Evolutionary conservation across 1,284 basidiomycete species (phyloP).

Genomic region (Naganishia sp.): DNA sequence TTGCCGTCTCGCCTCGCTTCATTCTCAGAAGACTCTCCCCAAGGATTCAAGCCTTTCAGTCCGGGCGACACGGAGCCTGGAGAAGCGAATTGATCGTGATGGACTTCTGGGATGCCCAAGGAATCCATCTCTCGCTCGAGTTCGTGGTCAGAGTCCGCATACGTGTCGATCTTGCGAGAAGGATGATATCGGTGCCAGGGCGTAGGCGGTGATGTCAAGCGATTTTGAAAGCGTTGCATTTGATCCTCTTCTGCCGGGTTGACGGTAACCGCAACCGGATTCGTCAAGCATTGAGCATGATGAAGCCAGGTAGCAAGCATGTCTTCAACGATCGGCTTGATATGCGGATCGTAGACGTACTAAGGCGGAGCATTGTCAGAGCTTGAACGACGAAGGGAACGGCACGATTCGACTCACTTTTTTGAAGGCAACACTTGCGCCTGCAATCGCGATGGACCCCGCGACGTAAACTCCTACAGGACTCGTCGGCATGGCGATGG

Average conservation of each 20-base stretch:
- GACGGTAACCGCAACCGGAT: constrained; percentile 7
- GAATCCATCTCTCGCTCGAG: constrained; percentile 13
- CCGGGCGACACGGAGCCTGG: background rate
- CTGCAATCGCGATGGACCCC: constrained; percentile 18
- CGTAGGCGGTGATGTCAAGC: background rate
- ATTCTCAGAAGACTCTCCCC: constrained; percentile 6
- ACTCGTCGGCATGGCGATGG: constrained; percentile 8
- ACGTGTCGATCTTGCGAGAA: background rate
- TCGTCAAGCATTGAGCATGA: constrained; percentile 14
- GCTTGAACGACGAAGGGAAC: background rate
- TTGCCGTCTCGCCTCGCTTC: background rate
- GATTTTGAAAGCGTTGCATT: background rate
- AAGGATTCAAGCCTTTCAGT: background rate
- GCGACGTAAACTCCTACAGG: constrained; percentile 11
- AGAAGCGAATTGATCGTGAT: constrained; percentile 3
- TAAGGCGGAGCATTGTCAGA: background rate
- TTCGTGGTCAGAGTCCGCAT: background rate
- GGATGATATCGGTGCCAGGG: constrained; percentile 5
- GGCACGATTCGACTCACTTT: constrained; percentile 4
- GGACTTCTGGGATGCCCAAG: constrained; percentile 5
- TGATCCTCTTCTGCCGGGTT: constrained; percentile 2
- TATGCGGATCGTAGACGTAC: constrained; percentile 32
- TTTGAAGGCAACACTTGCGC: constrained; percentile 27
- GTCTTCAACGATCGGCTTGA: constrained; percentile 29
- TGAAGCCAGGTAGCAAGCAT: constrained; percentile 11